Conservation (phyloP, 257 asterid species). For the Scutellaria barbata region DNA sequence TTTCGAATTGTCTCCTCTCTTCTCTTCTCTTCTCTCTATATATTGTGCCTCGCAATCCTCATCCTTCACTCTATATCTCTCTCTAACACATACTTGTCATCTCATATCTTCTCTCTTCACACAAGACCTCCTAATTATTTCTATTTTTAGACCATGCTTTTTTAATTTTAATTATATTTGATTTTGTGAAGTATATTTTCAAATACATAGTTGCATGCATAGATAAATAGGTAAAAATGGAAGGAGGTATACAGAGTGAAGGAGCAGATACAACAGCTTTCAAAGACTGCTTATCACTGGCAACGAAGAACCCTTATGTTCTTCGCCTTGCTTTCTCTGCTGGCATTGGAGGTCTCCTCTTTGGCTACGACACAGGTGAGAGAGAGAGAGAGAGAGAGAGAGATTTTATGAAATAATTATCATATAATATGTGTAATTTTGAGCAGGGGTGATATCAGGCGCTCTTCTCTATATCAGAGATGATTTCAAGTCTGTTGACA, state of each 20-base stretch:
- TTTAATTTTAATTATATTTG: too few relatives aligned
- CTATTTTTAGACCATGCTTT: too few relatives aligned
- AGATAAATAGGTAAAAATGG: constrained; percentile 32
- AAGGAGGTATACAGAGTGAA: constrained; percentile 30
- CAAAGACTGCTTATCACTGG: constrained; percentile 43
- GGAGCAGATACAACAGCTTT: constrained; percentile 40
- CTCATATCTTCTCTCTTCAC: too few relatives aligned
- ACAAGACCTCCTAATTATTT: too few relatives aligned
- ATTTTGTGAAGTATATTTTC: too few relatives aligned
- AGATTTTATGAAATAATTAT: not conserved
- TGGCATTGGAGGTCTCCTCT: constrained; percentile 62
- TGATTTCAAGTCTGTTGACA: constrained; percentile 55
- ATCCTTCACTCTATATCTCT: too few relatives aligned
- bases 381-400: constrained; percentile 1
- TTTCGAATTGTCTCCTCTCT: too few relatives aligned
- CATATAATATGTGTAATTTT: not conserved
- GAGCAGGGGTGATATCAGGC: constrained; percentile 58
- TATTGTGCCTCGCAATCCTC: too few relatives aligned
- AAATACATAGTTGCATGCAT: not conserved
- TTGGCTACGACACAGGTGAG: constrained; percentile 57
- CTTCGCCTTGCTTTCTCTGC: constrained; percentile 62
- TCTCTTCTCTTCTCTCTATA: too few relatives aligned
- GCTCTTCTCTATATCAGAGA: constrained; percentile 59
- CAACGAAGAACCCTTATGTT: constrained; percentile 45
- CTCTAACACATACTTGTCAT: too few relatives aligned